phyloP scores from a whole-genome alignment of 169 alveolate species.

The Plasmodium sp. region DNA sequence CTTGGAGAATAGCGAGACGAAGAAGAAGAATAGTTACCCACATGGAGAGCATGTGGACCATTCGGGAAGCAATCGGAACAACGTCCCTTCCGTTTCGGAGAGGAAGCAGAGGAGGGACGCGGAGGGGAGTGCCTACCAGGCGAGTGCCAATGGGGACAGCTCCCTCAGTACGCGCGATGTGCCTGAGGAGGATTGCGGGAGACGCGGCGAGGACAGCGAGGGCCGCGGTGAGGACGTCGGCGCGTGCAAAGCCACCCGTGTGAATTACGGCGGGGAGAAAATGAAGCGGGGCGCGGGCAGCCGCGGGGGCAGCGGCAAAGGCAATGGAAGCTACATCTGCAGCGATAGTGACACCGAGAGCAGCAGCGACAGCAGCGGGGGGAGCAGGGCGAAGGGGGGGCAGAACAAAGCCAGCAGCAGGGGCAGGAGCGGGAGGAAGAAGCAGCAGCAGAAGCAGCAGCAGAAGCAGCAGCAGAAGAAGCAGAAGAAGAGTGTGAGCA shows the following conservation, averaged over 20 bases:
- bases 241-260: background rate
- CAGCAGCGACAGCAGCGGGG: background rate
- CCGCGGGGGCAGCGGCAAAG: background rate
- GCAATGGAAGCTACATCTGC: background rate
- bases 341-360: background rate
- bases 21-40: conserved; percentile 1
- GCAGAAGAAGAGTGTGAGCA: background rate
- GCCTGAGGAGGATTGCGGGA: background rate
- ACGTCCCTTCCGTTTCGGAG: background rate
- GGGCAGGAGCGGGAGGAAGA: background rate
- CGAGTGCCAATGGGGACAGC: background rate
- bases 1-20: conserved; percentile 19
- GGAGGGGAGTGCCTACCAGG: background rate
- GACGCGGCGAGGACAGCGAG: no score
- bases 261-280: background rate
- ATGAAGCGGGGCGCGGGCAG: background rate
- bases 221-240: background rate
- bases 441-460: background rate
- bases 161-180: background rate
- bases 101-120: background rate
- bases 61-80: background rate
- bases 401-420: background rate
- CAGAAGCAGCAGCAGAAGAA: background rate
- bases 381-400: background rate
- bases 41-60: background rate